Evolutionary conservation across 202 grass and related monocot genomes (phyloP), one percentile per base, ranked within the genome.

Genomic region (Panicum virgatum): DNA sequence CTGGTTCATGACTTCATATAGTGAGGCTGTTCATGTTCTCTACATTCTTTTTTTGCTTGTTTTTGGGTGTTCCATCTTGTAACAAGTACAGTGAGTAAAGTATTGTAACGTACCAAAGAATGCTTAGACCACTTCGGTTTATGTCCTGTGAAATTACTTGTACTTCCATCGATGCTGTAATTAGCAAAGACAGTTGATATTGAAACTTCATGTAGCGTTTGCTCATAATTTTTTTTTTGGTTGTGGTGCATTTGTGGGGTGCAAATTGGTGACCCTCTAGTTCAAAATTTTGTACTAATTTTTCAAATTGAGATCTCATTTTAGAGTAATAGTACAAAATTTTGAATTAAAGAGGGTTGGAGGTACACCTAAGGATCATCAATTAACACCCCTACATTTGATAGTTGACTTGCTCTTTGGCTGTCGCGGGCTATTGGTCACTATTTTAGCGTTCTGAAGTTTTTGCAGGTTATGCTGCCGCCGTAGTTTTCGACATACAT

Each of bases 101-200:
- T 86, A 74, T 83, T 90, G 88, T 86, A 86, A 52, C 79, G 69
- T 90, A 79, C 27, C 43, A 83, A 86, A 90, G 68, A 86, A 90
- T 75, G 79, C 68, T 69, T 44, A 43, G 25, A 66, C 52, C 73
- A 46, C 26, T 83, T 90, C 27, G 60, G 69, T 86, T 62, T 68
- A 52, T 79, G 75, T 75, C 67, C 25, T 68, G 50, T 68, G 67
- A 75, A 86, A 79, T 68, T 50, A 46, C 73, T 11, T 89, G 62
- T 88, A 78, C 40, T 62, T 68, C 7, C 7, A 22, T 81, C 44
- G 25, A 7, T 75, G 34, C 8, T 19, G 51, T 74, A 73, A 29
- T 72, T 58, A 52, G 64, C 40, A 73, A 59, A 72, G 29, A 56
- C 40, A 62, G 22, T 19, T 81, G 53, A 56, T 85, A 81, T 70